A percentile compares a stretch with the other conserved stretches of the same genome.
These are phyloP conservation scores for Stagonosporopsis tanaceti DNA, from an alignment of 2,329 filamentous ascomycete genomes.

Conservation along the genomic window DNA sequence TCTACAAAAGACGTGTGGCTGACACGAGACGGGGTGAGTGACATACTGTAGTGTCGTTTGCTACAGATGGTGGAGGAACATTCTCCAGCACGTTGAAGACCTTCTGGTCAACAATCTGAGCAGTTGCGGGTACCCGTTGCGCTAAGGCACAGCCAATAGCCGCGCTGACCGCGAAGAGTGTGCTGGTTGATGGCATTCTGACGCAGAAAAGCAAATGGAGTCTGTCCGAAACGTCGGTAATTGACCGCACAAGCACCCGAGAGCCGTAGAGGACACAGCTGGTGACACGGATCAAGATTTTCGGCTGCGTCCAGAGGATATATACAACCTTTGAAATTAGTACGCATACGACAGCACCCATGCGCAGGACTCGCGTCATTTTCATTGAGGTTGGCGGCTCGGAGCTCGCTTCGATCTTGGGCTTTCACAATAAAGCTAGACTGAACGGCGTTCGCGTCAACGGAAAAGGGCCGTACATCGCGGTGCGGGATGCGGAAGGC, in stretches of 20 bases:
- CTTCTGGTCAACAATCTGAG: conserved; percentile 34
- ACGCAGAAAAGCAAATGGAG: conserved; percentile 3
- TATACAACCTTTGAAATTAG: conserved; percentile 18
- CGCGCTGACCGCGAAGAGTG: conserved; percentile 18
- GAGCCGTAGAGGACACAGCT: neutral
- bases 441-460: conserved; percentile 13
- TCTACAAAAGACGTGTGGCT: neutral
- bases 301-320: conserved; percentile 6
- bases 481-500: conserved; percentile 14
- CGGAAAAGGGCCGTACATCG: conserved; percentile 10
- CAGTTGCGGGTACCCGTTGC: conserved; percentile 28
- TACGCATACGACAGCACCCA: neutral
- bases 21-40: neutral
- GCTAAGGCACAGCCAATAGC: conserved; percentile 24
- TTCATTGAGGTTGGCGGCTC: conserved; percentile 7
- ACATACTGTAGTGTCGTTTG: conserved; percentile 31
- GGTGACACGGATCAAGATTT: conserved; percentile 6
- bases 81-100: conserved; percentile 30
- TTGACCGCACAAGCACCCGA: neutral
- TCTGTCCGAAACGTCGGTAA: conserved; percentile 10
- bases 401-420: conserved; percentile 2
- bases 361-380: conserved; percentile 14
- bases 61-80: conserved; percentile 30
- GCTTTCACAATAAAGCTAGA: conserved; percentile 4
- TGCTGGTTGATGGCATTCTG: conserved; percentile 21